A percentile compares a stretch with the other conserved stretches of the same genome.
Evolutionary conservation across 1,139 yeast species (phyloP).

Genomic region (Saccharomyces pastorianus): DNA sequence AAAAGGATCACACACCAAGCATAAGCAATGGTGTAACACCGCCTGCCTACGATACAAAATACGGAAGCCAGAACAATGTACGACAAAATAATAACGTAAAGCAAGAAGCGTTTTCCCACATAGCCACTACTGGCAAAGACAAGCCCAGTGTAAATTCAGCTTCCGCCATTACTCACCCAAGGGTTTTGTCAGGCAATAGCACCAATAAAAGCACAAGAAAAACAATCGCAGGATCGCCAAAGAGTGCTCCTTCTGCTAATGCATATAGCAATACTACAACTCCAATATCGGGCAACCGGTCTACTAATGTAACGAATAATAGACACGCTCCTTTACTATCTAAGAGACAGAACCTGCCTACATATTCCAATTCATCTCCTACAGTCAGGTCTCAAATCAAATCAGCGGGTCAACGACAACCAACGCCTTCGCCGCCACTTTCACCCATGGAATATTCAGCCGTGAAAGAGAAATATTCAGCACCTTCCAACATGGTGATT

Average conservation of each 20-base stretch:
- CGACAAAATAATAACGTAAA: neutral
- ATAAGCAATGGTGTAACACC: neutral
- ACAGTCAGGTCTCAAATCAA: neutral
- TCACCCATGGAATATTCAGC: conserved; percentile 1
- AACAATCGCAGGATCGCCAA: neutral
- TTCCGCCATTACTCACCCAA: neutral
- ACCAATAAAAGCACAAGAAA: neutral
- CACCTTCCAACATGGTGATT: conserved; percentile 21
- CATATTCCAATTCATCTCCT: neutral
- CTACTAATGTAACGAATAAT: neutral
- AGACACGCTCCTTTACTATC: neutral
- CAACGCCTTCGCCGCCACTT: neutral
- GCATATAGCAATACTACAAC: neutral
- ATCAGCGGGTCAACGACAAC: neutral
- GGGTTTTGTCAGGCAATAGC: neutral
- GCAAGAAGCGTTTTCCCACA: neutral
- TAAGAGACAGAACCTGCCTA: neutral
- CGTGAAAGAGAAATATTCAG: conserved; percentile 10
- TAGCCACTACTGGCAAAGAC: neutral
- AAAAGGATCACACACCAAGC: neutral
- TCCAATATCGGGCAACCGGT: neutral
- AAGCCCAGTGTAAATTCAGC: neutral
- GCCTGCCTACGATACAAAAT: neutral
- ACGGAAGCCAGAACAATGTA: neutral
- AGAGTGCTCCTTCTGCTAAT: neutral